A percentile compares a stretch with the other conserved stretches of the same genome.
Evolutionary conservation across 2,329 filamentous ascomycete genomes (phyloP).

Genomic region (Fusarium longipes): DNA sequence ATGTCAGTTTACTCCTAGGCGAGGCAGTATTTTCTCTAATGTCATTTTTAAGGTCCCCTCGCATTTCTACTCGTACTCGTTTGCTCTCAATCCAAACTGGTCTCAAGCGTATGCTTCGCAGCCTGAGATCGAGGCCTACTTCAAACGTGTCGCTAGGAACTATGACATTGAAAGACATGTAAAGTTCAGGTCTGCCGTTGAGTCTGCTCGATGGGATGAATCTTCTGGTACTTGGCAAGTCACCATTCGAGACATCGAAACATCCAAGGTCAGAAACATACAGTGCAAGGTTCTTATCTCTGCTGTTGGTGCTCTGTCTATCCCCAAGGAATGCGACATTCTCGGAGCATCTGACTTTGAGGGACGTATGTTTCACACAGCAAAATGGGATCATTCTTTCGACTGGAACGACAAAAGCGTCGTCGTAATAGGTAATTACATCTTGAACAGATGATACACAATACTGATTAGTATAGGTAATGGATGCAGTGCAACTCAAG

Average conservation of each 20-base stretch:
- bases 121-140: slow-evolving; percentile 45
- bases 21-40: rapidly evolving
- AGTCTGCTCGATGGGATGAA: slow-evolving; percentile 42
- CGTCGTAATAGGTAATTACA: slow-evolving; percentile 36
- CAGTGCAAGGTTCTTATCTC: slow-evolving; percentile 40
- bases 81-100: slow-evolving; percentile 46
- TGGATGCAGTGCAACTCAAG: slow-evolving; percentile 46
- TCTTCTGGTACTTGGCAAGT: slow-evolving; percentile 35
- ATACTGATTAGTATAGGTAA: slow-evolving; percentile 26
- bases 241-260: slow-evolving; percentile 21
- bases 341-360: slow-evolving; percentile 34
- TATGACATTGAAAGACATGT: slow-evolving; percentile 39
- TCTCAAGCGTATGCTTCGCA: slow-evolving; percentile 42
- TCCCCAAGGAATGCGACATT: slow-evolving; percentile 39
- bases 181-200: slow-evolving; percentile 31
- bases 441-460: rapidly evolving
- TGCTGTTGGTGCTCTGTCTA: slow-evolving; percentile 42
- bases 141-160: slow-evolving; percentile 32
- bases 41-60: slow-evolving; percentile 30
- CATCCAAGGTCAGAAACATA: not conserved
- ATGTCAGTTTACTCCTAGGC: slow-evolving; percentile 19
- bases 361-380: slow-evolving; percentile 42
- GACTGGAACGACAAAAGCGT: slow-evolving; percentile 43
- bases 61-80: slow-evolving; percentile 48
- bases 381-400: slow-evolving; percentile 45